Conservation (phyloP, 2,329 filamentous ascomycete genomes). For the Neopestalotiopsis sp. region DNA sequence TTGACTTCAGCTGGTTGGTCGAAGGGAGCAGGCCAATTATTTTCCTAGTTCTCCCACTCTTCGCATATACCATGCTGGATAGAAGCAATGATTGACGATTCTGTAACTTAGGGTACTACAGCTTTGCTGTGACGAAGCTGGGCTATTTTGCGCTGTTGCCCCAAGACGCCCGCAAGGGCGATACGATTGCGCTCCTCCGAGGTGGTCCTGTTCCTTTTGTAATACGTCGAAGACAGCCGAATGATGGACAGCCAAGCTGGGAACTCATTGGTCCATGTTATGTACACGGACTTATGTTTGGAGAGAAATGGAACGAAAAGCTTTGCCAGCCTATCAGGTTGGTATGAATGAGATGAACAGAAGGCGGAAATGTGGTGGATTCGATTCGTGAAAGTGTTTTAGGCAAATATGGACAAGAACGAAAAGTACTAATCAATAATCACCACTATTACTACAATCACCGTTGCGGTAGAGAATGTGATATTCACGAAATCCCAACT, state of each 20-base stretch:
- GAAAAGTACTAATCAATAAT: too few relatives aligned
- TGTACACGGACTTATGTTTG: conserved; percentile 3
- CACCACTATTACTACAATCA: too few relatives aligned
- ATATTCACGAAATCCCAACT: too few relatives aligned
- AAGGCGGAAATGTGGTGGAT: too few relatives aligned
- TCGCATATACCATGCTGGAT: not conserved
- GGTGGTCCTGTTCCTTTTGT: conserved; percentile 3
- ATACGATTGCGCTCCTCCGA: not conserved
- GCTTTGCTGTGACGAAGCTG: conserved; percentile 1
- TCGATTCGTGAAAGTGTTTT: too few relatives aligned
- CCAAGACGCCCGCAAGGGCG: not conserved
- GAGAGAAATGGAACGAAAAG: conserved; percentile 1
- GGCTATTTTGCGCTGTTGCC: conserved; percentile 1
- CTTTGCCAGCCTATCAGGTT: not conserved
- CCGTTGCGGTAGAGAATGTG: too few relatives aligned
- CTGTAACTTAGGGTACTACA: not conserved
- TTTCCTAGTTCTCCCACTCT: not conserved
- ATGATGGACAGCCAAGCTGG: not conserved
- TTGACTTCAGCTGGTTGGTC: too few relatives aligned
- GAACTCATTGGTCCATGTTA: not conserved
- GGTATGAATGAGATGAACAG: not conserved
- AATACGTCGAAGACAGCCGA: not conserved
- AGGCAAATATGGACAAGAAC: too few relatives aligned
- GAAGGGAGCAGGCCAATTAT: not conserved
- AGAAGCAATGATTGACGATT: not conserved